Evolutionary conservation across 305 asterid genomes (phyloP), one percentile per base, ranked within the genome.

Genomic region (Fraxinus floribunda): DNA sequence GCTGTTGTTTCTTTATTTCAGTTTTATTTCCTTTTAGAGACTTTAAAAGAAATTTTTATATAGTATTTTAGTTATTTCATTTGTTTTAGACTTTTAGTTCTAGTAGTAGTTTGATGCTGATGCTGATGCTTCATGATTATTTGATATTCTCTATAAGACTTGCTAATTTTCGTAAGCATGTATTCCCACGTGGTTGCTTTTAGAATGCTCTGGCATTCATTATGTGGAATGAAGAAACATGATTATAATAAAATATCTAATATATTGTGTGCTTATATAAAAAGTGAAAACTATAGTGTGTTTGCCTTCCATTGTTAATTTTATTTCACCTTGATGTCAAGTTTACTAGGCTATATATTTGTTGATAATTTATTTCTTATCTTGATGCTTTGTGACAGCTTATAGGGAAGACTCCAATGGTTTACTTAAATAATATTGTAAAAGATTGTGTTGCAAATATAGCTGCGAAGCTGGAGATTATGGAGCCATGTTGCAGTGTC

Each of bases 401-500:
- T 26, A 94, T 95, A 74, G 99, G 99, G 85, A 94, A 90, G 81
- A 95, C 99, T 36, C 99, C 98, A 10, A 95, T 95, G 99, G 99
- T 95, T 81, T 95, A 92, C 94, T 88, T 95, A 90, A 95, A 95
- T 81, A 91, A 70, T 11, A 84, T 94, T n/a, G 95, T 89, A 74
- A 90, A 95, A 87, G 98, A 97, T 22, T 92, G 97, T 84, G 98
- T 90, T 75, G 98, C 98, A 52, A 93, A 93, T 84, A 89, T 95
- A 73, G 97, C 99, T 75, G 99, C 99, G 64, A 95, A 95, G 89
- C 98, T 95, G 77, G 99, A 95, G 88, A 91, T 93, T 78, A 95
- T 95, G 99, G 99, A 95, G 90, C 99, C 99, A 39, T 95, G 99
- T 78, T 91, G 98, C 90, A 95, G 99, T 79, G 98, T 94, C 80